Evolutionary conservation across 176 grass and related monocot species (phyloP), one percentile per base, ranked within the genome.

Genomic region (Elaeis guineensis): DNA sequence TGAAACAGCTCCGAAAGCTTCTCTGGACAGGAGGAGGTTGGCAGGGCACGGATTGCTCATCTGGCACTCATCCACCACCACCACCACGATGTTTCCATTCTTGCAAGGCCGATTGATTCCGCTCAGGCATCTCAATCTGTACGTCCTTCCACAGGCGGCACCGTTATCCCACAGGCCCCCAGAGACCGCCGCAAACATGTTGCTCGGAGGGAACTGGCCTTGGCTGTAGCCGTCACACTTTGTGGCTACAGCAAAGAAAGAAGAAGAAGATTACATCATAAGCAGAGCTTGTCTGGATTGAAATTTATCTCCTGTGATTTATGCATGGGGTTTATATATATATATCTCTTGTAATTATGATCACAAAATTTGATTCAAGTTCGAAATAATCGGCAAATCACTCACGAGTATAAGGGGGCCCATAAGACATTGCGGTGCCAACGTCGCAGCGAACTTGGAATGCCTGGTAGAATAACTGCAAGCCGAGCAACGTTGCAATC

Each of bases 191-290:
- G 55, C 77, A 25, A 79, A 79, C 77, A 73, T 55, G 19, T 55
- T 54, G 56, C 59, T 73, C 25, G 69, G 5, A 49, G 69, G 77
- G 52, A 79, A 79, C 51, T 79, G 69, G 11, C 68, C 77, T 59
- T 61, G 11, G 61, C 25, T 62, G 55, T 72, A 23, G 15, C 69
- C 63, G 48, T 79, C 49, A 69, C 69, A 79, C 29, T 67, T 53
- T 5, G 65, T 71, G 50, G 67, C 64, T 69, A 50, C 48, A 30
- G n/a, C 22, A 30, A 24, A 23, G 21, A 25, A 16, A 24, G 55
- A 58, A 44, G 35, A 35, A 35, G 30, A 35, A 8, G 1, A 11
- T 9, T 32, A 32, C 7, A 32, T 8, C 6, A 32, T 7, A 6
- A 6, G n/a, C n/a, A n/a, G n/a, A n/a, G n/a, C n/a, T n/a, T n/a